Conservation (phyloP, 1,139 yeast species). For the Suhomyces guaymorum region DNA sequence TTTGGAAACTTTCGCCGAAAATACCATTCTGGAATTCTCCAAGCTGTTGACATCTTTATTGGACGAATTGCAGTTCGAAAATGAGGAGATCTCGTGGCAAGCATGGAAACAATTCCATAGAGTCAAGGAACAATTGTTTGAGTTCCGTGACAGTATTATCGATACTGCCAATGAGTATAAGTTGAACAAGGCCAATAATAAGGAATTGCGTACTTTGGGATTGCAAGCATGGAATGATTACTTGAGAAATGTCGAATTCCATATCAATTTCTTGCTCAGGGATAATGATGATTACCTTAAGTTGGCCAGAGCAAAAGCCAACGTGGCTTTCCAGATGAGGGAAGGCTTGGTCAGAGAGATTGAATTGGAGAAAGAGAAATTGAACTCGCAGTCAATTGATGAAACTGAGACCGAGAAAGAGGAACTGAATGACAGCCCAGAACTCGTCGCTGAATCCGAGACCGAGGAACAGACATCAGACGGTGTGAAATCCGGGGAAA, state of each 20-base stretch:
- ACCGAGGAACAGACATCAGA: too few relatives aligned
- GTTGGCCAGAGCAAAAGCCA: slow-evolving; percentile 78
- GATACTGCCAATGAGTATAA: slow-evolving; percentile 45
- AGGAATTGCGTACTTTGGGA: slow-evolving; percentile 26
- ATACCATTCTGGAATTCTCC: slow-evolving; percentile 57
- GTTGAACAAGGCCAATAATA: slow-evolving; percentile 19
- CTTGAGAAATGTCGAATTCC: slow-evolving; percentile 58
- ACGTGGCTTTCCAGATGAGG: slow-evolving; percentile 73
- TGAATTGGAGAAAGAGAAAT: slow-evolving; percentile 1
- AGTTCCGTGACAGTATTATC: slow-evolving; percentile 58
- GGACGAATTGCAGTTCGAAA: slow-evolving; percentile 29
- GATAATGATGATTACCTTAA: slow-evolving; percentile 75
- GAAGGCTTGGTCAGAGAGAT: slow-evolving; percentile 38
- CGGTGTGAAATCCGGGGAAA: too few relatives aligned
- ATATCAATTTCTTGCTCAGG: slow-evolving; percentile 57
- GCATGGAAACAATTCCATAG: slow-evolving; percentile 69
- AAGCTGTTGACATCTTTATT: slow-evolving; percentile 35
- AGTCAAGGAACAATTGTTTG: slow-evolving; percentile 55
- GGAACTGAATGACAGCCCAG: too few relatives aligned
- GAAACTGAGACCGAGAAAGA: not conserved
- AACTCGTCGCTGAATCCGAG: too few relatives aligned
- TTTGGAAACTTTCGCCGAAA: slow-evolving; percentile 72
- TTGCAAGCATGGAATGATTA: slow-evolving; percentile 52
- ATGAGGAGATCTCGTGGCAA: slow-evolving; percentile 51
- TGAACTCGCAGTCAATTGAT: too few relatives aligned